Evolutionary conservation across 805 yeast genomes (phyloP).

Genomic region (Jamesozyma rosinii): DNA sequence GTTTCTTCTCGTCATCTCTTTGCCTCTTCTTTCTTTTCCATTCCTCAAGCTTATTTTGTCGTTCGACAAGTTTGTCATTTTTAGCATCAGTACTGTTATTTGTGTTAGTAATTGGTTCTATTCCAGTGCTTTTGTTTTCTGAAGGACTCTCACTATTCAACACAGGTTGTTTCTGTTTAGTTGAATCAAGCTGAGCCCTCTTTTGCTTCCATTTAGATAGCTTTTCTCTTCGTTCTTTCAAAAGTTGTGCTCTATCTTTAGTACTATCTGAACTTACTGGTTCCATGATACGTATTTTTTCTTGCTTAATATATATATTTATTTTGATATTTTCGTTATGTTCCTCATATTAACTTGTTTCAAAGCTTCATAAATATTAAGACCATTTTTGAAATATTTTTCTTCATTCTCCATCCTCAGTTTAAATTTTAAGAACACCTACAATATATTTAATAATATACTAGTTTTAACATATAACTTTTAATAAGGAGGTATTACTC

Average conservation of each 20-base stretch:
- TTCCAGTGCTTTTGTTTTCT: neutral
- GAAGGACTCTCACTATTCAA: constrained; percentile 2
- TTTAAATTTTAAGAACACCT: no score
- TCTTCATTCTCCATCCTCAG: no score
- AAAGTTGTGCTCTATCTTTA: constrained; percentile 29
- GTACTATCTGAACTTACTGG: constrained; percentile 15
- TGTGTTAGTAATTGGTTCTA: neutral
- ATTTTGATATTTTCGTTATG: neutral
- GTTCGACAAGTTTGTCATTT: constrained; percentile 15
- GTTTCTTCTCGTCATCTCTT: constrained; percentile 13
- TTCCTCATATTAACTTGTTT: neutral
- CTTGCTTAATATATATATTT: neutral
- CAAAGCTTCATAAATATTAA: neutral
- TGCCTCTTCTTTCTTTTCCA: constrained; percentile 41
- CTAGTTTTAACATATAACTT: no score
- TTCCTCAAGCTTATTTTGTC: constrained; percentile 38
- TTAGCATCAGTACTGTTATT: neutral
- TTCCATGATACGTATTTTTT: constrained; percentile 8
- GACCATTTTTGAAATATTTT: neutral
- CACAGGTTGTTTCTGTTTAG: constrained; percentile 11
- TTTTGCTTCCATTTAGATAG: constrained; percentile 53
- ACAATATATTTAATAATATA: no score
- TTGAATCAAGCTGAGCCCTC: constrained; percentile 33
- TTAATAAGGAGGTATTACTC: no score
- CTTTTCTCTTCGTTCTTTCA: constrained; percentile 40